These are phyloP conservation scores for Cenococcum geophilum DNA, from an alignment of 495 filamentous ascomycete genomes.

Conservation along the genomic window DNA sequence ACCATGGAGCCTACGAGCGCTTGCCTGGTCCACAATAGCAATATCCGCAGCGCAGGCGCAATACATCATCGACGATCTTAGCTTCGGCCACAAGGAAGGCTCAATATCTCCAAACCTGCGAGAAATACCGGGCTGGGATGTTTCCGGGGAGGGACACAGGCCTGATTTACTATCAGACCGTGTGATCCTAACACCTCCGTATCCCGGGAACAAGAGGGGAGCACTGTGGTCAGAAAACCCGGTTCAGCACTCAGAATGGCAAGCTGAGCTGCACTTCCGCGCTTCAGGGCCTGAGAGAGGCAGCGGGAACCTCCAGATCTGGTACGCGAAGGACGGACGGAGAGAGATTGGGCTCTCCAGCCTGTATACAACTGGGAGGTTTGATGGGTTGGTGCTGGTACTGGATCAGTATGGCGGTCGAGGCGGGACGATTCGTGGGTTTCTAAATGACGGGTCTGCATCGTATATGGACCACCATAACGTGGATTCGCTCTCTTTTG, in stretches of 20 bases:
- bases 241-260: constrained; percentile 52
- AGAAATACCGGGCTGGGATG: constrained; percentile 57
- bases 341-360: constrained; percentile 59
- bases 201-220: constrained; percentile 78
- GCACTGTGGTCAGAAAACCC: constrained; percentile 67
- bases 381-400: constrained; percentile 81
- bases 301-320: constrained; percentile 85
- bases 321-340: constrained; percentile 74
- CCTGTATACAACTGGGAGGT: constrained; percentile 73
- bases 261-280: constrained; percentile 77
- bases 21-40: constrained; percentile 45
- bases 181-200: constrained; percentile 82
- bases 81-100: constrained; percentile 67
- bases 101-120: constrained; percentile 50
- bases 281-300: constrained; percentile 78
- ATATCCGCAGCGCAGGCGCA: constrained; percentile 52
- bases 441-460: constrained; percentile 83
- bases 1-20: constrained; percentile 17
- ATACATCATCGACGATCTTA: constrained; percentile 58
- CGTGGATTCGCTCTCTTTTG: constrained; percentile 84
- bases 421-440: constrained; percentile 69
- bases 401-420: constrained; percentile 80
- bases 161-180: constrained; percentile 84
- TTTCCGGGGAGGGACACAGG: constrained; percentile 62
- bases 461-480: constrained; percentile 74